Evolutionary conservation across 2,329 filamentous ascomycete species (phyloP).

Genomic region (Curvularia spicifera): DNA sequence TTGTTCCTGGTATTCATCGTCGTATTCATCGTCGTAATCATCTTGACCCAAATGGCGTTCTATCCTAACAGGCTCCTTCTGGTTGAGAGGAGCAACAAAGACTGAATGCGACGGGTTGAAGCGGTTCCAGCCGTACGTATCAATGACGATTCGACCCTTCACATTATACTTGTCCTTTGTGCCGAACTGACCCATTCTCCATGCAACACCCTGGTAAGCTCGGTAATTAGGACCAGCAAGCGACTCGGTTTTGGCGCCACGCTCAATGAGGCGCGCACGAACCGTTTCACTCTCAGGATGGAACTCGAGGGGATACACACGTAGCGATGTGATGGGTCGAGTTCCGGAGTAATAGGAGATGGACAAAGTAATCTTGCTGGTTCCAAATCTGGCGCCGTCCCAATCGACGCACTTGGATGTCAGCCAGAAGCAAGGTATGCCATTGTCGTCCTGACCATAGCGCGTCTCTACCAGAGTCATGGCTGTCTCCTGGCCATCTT

Average conservation of each 20-base stretch:
- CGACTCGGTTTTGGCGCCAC: constrained; percentile 56
- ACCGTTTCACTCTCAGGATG: constrained; percentile 52
- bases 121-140: constrained; percentile 59
- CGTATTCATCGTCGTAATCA: constrained; percentile 8
- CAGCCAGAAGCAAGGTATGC: constrained; percentile 48
- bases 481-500: constrained; percentile 49
- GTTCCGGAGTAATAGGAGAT: constrained; percentile 51
- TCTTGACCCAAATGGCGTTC: constrained; percentile 2
- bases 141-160: constrained; percentile 59
- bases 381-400: constrained; percentile 48
- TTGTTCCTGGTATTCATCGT: constrained; percentile 1
- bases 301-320: constrained; percentile 54
- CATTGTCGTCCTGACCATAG: constrained; percentile 45
- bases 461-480: constrained; percentile 38
- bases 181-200: constrained; percentile 45
- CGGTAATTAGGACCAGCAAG: constrained; percentile 59
- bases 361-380: constrained; percentile 36
- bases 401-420: constrained; percentile 48
- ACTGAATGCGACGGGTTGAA: constrained; percentile 55
- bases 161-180: constrained; percentile 52
- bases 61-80: constrained; percentile 30
- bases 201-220: constrained; percentile 56
- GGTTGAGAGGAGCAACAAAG: constrained; percentile 48
- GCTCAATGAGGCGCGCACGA: constrained; percentile 50
- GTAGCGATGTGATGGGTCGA: constrained; percentile 50